Evolutionary conservation across 805 yeast genomes (phyloP), one percentile per base, ranked within the genome.

Genomic region (Saccharomycopsis capsularis): DNA sequence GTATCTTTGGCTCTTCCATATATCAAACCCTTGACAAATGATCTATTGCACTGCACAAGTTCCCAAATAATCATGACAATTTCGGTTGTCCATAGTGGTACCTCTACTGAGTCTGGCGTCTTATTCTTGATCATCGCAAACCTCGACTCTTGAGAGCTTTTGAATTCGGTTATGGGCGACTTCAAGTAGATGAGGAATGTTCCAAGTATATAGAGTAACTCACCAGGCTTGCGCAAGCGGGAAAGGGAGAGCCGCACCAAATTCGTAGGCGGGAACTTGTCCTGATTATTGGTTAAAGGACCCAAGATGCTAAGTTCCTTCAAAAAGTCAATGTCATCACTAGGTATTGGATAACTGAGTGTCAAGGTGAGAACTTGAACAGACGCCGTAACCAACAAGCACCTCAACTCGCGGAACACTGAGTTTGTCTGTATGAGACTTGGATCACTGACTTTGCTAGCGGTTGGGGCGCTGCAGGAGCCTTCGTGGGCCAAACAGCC

Each of bases 11-110:
- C 69, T 1, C 57, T 61, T 2, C 64, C 55, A 23, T 60, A 24
- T 2, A 72, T 63, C 27, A 79, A 64, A 44, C 70, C 66, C 16
- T 60, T 58, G 50, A 72, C 71, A 57, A 83, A 81, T 43, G 63
- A 64, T 51, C 69, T 70, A 64, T 91, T 91, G 56, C 88, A 81
- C 59, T 86, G 91, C 30, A 78, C 65, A 39, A 88, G 65, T 57
- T 85, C 95, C 85, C 95, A 86, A 15, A 85, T 56, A 6, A 90
- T 60, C 60, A 83, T 71, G 4, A 78, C 63, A n/a, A 76, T 60
- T 58, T 83, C 90, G 3, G 71, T 65, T 2, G 79, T 62, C 82
- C 89, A 70, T 18, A 45, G 48, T 1, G 52, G 40, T 22, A 47
- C 24, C n/a, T 57, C 51, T 11, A 42, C 45, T 36, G 55, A 47